Evolutionary conservation across 306 rosid species (phyloP), one percentile per base, ranked within the genome.

Genomic region (Cercis canadensis): DNA sequence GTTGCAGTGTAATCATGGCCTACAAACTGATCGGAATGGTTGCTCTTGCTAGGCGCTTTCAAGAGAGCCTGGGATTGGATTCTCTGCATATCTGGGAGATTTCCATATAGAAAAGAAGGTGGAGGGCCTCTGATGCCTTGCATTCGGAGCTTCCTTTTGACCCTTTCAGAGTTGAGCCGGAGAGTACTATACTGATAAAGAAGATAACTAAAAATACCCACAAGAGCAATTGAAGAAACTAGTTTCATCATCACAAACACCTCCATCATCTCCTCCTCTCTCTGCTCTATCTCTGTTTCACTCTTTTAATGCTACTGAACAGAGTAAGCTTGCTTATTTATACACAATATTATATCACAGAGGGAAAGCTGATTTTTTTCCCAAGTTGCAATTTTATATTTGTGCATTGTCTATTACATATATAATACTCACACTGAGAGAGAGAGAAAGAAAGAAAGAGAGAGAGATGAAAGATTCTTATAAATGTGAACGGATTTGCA

Each of bases 1-100:
- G 87, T 65, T 62, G 94, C 77, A 53, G 97, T 87, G 72, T 83
- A 88, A 74, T 94, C 97, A 58, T 87, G 90, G 10, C 87, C 96
- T 5, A 87, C 77, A 73, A 84, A 78, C 32, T 47, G 83, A 55
- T 82, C 88, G 50, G 74, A 53, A 21, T 76, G 69, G 50, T 49
- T 6, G 65, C n/a, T 24, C 29, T 24, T 19, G 0, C 11, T 46
- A 5, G 81, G 33, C 29, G 74, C 39, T 37, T 73, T 70, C 65
- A 12, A 19, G 11, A n/a, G 5, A 11, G 81, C 70, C 40, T 77
- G 78, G 33, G 52, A 52, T 61, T 86, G 85, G 60, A 86, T 80
- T 69, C 68, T 80, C 78, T 80, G 80, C 84, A 86, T 83, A 83
- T 86, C 90, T 16, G 80, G 62, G 12, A 86, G 62, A 69, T 83